These are phyloP conservation scores for Leucosporidium yakuticum DNA, from an alignment of 768 basidiomycete genomes.

Conservation along the genomic window DNA sequence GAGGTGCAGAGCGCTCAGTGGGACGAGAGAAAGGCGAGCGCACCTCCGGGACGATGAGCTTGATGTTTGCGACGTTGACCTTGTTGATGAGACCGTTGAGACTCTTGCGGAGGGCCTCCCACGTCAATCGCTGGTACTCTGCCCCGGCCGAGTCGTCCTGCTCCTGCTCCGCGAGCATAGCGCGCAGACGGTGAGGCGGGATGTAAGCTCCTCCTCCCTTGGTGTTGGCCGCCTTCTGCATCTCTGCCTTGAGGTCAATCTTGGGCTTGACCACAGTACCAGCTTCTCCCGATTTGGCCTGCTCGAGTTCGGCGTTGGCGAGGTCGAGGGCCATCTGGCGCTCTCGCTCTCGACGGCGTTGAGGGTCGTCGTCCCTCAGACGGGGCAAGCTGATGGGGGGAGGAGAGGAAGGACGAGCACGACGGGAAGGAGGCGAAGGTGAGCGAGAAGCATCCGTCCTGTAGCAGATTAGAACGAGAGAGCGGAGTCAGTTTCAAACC, in stretches of 20 bases:
- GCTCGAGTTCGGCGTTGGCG: slow-evolving; percentile 49
- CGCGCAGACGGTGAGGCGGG: slow-evolving; percentile 85
- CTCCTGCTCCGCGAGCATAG: slow-evolving; percentile 65
- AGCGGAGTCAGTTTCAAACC: not conserved
- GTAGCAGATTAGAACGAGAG: not conserved
- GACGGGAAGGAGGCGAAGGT: slow-evolving; percentile 4
- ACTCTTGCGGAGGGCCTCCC: slow-evolving; percentile 95
- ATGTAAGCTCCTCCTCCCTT: slow-evolving; percentile 93
- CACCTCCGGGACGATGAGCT: slow-evolving; percentile 39
- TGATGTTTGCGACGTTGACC: slow-evolving; percentile 91
- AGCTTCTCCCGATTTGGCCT: slow-evolving; percentile 48
- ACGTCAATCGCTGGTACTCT: slow-evolving; percentile 90
- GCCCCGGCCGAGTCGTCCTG: slow-evolving; percentile 75
- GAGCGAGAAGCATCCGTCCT: not conserved
- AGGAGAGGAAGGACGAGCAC: slow-evolving; percentile 16
- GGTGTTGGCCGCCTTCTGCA: slow-evolving; percentile 45
- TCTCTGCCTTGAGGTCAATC: slow-evolving; percentile 45
- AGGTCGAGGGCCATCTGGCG: slow-evolving; percentile 66
- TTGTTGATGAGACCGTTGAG: slow-evolving; percentile 99
- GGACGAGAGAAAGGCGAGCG: not conserved
- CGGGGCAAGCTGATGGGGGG: slow-evolving; percentile 17
- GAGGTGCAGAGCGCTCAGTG: slow-evolving; percentile 58
- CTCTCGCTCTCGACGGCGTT: slow-evolving; percentile 68
- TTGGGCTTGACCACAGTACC: slow-evolving; percentile 54
- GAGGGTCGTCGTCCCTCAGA: slow-evolving; percentile 62